Conservation (phyloP, 1,139 yeast genomes). For the Nakaseomyces bracarensis region DNA sequence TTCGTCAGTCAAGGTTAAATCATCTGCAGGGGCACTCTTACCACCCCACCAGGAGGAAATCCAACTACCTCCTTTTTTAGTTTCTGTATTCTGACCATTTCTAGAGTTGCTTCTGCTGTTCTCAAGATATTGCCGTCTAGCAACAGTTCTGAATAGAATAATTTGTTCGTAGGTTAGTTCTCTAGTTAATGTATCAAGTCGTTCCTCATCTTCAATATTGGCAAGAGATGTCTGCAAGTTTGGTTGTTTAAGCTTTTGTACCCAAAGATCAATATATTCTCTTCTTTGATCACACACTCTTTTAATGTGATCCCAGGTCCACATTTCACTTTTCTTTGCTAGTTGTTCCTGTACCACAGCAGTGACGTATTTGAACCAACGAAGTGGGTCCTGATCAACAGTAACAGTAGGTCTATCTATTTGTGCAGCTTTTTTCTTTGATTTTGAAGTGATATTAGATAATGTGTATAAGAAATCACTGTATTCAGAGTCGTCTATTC, state of each 20-base stretch:
- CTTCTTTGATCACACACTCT: constrained; percentile 65
- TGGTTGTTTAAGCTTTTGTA: constrained; percentile 39
- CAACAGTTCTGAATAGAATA: constrained; percentile 73
- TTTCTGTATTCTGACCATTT: constrained; percentile 5
- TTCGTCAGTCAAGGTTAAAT: constrained; percentile 47
- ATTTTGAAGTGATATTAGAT: constrained; percentile 72
- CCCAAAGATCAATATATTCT: constrained; percentile 64
- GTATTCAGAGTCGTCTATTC: constrained; percentile 78
- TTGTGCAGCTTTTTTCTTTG: constrained; percentile 49
- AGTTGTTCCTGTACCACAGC: constrained; percentile 66
- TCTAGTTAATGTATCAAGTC: constrained; percentile 48
- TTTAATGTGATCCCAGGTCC: constrained; percentile 84
- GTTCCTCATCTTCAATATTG: constrained; percentile 33
- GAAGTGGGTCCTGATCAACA: constrained; percentile 58
- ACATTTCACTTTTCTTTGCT: constrained; percentile 66
- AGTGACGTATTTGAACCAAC: constrained; percentile 80
- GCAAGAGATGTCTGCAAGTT: constrained; percentile 26
- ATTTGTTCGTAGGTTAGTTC: constrained; percentile 68
- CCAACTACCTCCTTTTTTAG: constrained; percentile 39
- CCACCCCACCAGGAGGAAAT: constrained; percentile 54
- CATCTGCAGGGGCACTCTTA: constrained; percentile 21
- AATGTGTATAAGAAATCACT: constrained; percentile 74
- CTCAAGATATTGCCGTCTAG: constrained; percentile 49
- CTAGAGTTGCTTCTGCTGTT: constrained; percentile 1
- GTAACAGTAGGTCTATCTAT: constrained; percentile 50